phyloP scores from a whole-genome alignment of 352 stramenopile genomes.

The Phytophthora pisi region DNA sequence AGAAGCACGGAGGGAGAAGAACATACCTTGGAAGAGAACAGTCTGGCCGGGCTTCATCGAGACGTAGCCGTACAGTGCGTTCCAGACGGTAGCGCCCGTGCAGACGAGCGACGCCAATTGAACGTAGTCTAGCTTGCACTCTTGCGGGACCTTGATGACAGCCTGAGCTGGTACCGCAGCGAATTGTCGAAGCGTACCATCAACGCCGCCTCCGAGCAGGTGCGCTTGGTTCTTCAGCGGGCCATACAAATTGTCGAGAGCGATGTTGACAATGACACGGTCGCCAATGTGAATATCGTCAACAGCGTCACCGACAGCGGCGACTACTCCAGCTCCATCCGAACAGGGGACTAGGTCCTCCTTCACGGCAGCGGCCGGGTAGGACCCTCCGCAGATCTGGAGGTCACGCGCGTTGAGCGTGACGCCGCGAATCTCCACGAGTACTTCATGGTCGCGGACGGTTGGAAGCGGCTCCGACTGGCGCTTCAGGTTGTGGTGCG shows the following conservation, averaged over 20 bases:
- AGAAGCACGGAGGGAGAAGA: background rate
- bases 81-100: slow-evolving; percentile 37
- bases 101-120: slow-evolving; percentile 36
- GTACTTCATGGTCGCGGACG: slow-evolving; percentile 27
- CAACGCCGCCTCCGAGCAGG: slow-evolving; percentile 31
- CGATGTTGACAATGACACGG: slow-evolving; percentile 38
- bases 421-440: slow-evolving; percentile 34
- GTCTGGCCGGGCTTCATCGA: slow-evolving; percentile 28
- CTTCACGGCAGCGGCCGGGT: slow-evolving; percentile 24
- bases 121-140: slow-evolving; percentile 30
- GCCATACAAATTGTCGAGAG: slow-evolving; percentile 30
- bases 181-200: slow-evolving; percentile 38
- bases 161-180: slow-evolving; percentile 24
- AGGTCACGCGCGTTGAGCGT: slow-evolving; percentile 35
- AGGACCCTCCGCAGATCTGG: slow-evolving; percentile 22
- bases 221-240: slow-evolving; percentile 20
- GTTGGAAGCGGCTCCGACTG: slow-evolving; percentile 16
- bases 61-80: slow-evolving; percentile 34
- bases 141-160: slow-evolving; percentile 32
- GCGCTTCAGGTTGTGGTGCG: slow-evolving; percentile 29
- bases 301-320: slow-evolving; percentile 25
- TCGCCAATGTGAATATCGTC: slow-evolving; percentile 24
- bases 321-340: slow-evolving; percentile 28
- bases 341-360: slow-evolving; percentile 32
- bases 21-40: slow-evolving; percentile 24